Base-by-base conservation (phyloP, 768 basidiomycete genomes). In the Leccinellum luteum region DNA sequence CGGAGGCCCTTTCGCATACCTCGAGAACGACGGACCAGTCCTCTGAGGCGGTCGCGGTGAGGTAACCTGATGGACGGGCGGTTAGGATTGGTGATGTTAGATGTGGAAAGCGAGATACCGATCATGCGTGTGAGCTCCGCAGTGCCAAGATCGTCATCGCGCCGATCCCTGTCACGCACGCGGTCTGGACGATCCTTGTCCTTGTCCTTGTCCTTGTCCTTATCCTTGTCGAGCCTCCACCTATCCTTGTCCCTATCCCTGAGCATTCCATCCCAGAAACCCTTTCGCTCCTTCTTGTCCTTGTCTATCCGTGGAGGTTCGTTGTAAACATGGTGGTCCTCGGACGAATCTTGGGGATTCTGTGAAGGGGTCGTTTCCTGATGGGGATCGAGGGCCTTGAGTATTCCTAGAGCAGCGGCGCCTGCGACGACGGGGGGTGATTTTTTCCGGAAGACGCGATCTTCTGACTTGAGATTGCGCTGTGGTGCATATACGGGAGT, bases 21-120 rank as follows among this genome's bases (percentile, higher is more conserved):
- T 93, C 91, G 51, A 93, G 77, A 0, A 94, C 88, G 30, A 92
- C 79, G 0, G 80, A 72, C 87, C 90, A 92, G 66, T 93, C 89
- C 68, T 93, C 90, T 3, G 90, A 87, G 1, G 86, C 79, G 0
- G 88, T 90, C 0, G 88, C 89, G 2, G 89, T 87, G 15, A 91
- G 76, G 64, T 81, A 90, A 0, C 87, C 89, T 90, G 48, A 13
- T 6, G 8, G 25, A n/a, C 28, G 31, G 13, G 27, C 1, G 41
- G 57, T 61, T 19, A 61, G 50, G 14, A 32, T 10, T n/a, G 49
- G 55, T 50, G 0, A 47, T 1, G 17, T 1, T 7, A 38, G 15
- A 50, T 25, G 47, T 23, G 30, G 27, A 52, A 38, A 30, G 28
- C 65, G 32, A 52, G 73, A 56, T 63, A 87, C 87, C 87, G 59